Evolutionary conservation across 116 monocot species (phyloP).

Genomic region (Iris pallida): DNA sequence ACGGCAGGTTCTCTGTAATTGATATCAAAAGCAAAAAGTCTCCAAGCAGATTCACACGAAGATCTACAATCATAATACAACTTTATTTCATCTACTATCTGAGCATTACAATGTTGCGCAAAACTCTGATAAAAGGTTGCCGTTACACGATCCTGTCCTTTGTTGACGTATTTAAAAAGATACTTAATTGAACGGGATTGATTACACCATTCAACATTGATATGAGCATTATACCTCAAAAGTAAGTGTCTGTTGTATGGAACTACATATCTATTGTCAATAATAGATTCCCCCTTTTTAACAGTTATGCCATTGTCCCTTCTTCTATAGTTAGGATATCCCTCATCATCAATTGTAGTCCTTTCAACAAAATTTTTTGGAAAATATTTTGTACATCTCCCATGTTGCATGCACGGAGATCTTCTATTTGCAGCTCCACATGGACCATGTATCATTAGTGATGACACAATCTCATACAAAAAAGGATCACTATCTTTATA

Average conservation of each 20-base stretch:
- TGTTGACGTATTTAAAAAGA: slow-evolving; percentile 8
- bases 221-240: background rate
- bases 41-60: slow-evolving; percentile 12
- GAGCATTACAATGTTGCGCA: background rate
- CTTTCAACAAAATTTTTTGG: no score
- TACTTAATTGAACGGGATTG: background rate
- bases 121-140: background rate
- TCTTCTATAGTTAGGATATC: slow-evolving; percentile 4
- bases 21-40: slow-evolving; percentile 8
- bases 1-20: background rate
- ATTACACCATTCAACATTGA: background rate
- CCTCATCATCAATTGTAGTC: slow-evolving; percentile 1
- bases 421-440: no score
- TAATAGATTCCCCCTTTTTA: background rate
- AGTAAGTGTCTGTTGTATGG: no score
- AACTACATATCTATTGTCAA: slow-evolving; percentile 12
- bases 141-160: background rate
- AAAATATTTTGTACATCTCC: no score
- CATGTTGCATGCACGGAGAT: no score
- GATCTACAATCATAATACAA: no score
- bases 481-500: no score
- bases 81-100: no score
- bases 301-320: background rate
- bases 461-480: no score
- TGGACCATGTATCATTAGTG: no score